Evolutionary conservation across 352 stramenopile genomes (phyloP).

Genomic region (Globisporangium heterothallicum): DNA sequence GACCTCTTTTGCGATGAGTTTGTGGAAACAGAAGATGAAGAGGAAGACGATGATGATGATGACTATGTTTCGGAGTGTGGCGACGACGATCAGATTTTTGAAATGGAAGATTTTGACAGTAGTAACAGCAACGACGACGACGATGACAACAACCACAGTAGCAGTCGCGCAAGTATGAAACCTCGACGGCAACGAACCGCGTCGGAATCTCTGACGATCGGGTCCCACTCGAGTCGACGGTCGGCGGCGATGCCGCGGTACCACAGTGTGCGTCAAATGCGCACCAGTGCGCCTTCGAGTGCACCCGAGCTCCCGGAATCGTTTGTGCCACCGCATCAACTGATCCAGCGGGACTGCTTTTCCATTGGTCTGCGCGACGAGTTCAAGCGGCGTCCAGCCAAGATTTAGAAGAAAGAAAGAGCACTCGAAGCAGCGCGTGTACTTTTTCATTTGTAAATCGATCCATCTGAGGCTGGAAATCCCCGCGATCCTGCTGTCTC

Average conservation of each 20-base stretch:
- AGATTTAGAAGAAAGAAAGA: conserved; percentile 9
- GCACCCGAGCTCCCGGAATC: conserved; percentile 35
- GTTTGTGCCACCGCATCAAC: conserved; percentile 70
- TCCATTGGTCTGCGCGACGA: conserved; percentile 64
- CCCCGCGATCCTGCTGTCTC: too few relatives aligned
- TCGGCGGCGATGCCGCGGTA: conserved; percentile 10
- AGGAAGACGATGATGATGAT: conserved; percentile 28
- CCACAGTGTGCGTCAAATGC: conserved; percentile 17
- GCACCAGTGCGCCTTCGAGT: conserved; percentile 13
- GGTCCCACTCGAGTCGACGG: conserved; percentile 7
- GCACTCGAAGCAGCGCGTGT: neutral
- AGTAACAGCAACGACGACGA: conserved; percentile 14
- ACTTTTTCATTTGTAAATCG: too few relatives aligned
- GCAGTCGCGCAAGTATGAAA: neutral
- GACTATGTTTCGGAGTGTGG: conserved; percentile 21
- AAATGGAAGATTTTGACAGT: conserved; percentile 62
- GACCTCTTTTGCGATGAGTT: conserved; percentile 15
- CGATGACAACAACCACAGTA: conserved; percentile 19
- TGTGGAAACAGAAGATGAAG: conserved; percentile 37
- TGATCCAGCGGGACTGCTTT: conserved; percentile 67
- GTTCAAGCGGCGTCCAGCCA: conserved; percentile 50
- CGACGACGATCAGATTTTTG: conserved; percentile 66
- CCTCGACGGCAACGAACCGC: conserved; percentile 7
- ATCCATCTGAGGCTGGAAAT: too few relatives aligned
- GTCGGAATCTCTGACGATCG: conserved; percentile 9